These are phyloP conservation scores for Sugiyamaella qingdaonensis DNA, from an alignment of 805 yeast species.

Conservation along the genomic window DNA sequence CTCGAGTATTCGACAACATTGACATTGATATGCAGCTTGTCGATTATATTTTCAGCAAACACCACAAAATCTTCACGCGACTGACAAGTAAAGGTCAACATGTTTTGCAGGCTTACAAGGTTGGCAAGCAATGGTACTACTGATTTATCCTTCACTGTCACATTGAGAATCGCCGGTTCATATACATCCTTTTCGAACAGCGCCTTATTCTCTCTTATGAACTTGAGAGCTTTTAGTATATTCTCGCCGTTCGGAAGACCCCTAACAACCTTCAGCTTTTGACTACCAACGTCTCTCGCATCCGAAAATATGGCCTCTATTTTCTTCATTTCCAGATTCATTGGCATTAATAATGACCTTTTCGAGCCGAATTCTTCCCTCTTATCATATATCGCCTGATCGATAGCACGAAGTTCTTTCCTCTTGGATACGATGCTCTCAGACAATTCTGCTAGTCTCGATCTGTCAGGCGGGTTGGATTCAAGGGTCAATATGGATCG, in stretches of 20 bases:
- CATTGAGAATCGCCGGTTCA: conserved; percentile 72
- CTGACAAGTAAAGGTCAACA: conserved; percentile 60
- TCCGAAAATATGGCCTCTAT: conserved; percentile 1
- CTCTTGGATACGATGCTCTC: neutral
- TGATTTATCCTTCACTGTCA: conserved; percentile 45
- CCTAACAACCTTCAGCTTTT: conserved; percentile 21
- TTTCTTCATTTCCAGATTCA: conserved; percentile 3
- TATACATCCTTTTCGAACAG: conserved; percentile 44
- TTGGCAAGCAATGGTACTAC: conserved; percentile 47
- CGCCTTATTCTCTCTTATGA: conserved; percentile 39
- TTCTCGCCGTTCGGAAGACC: neutral
- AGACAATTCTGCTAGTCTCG: neutral
- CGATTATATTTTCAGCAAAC: conserved; percentile 43
- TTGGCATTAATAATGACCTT: neutral
- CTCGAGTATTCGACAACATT: conserved; percentile 45
- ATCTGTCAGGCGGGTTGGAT: neutral
- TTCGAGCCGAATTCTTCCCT: neutral
- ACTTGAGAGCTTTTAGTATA: conserved; percentile 34
- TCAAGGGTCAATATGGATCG: neutral
- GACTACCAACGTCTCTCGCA: conserved; percentile 7
- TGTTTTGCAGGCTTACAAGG: conserved; percentile 49
- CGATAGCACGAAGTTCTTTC: neutral
- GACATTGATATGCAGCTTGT: conserved; percentile 40
- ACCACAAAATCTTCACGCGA: conserved; percentile 46
- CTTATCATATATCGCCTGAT: conserved; percentile 1